A percentile compares a stretch with the other conserved stretches of the same genome.
Conservation (phyloP, 2,329 filamentous ascomycete genomes). For the Delphinella strobiligena region DNA sequence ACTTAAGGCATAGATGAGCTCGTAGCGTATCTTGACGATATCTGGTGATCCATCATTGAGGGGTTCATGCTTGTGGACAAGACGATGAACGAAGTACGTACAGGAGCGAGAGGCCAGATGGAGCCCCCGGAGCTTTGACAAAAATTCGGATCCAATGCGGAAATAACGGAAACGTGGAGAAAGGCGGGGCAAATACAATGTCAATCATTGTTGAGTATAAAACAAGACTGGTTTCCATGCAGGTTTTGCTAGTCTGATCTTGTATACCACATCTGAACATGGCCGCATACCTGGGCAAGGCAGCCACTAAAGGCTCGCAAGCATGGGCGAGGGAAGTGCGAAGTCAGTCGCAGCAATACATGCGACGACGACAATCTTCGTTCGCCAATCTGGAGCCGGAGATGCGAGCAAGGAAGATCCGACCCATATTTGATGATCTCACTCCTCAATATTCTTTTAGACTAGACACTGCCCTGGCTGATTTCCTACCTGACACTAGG, state of each 20-base stretch:
- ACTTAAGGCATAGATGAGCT: no score
- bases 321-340: neutral
- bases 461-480: slow-evolving; percentile 49
- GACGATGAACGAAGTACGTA: no score
- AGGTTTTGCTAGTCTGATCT: neutral
- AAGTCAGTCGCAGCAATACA: neutral
- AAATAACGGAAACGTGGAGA: neutral
- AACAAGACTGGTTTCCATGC: neutral
- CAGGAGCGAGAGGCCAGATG: no score
- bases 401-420: slow-evolving; percentile 37
- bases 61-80: no score
- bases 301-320: neutral
- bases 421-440: slow-evolving; percentile 43
- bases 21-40: no score
- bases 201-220: neutral
- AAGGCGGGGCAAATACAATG: neutral
- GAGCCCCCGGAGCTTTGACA: no score
- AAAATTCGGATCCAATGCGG: no score
- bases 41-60: no score
- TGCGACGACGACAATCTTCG: slow-evolving; percentile 21
- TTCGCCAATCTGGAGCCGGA: slow-evolving; percentile 27
- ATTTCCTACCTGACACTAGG: slow-evolving; percentile 35
- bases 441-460: slow-evolving; percentile 52
- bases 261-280: neutral
- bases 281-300: neutral